These are phyloP conservation scores for Sporothrix brunneoviolacea DNA, from an alignment of 2,329 filamentous ascomycete genomes.

Conservation along the genomic window DNA sequence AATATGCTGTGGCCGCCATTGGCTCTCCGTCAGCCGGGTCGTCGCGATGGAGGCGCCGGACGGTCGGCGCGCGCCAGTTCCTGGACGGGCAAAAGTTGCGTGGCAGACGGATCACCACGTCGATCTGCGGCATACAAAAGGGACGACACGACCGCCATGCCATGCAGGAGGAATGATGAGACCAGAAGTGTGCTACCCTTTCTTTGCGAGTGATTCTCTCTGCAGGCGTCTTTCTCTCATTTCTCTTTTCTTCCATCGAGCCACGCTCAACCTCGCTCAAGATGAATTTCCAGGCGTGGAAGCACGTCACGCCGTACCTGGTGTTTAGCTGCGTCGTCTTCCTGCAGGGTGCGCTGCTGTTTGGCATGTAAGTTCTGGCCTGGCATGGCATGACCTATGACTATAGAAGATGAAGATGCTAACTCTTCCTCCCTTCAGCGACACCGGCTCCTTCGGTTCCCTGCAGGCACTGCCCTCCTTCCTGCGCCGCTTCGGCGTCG, in stretches of 20 bases:
- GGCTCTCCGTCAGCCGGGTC: neutral
- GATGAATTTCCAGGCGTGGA: conserved; percentile 7
- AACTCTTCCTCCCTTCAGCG: conserved; percentile 1
- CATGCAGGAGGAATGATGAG: no score
- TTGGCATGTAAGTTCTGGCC: conserved; percentile 16
- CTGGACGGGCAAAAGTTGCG: neutral
- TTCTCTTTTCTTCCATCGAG: neutral
- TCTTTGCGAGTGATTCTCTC: no score
- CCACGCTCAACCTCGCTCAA: neutral
- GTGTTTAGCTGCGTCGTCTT: conserved; percentile 16
- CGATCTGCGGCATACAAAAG: no score
- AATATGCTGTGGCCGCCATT: neutral
- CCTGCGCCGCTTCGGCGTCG: conserved; percentile 12
- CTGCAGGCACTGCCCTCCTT: conserved; percentile 17
- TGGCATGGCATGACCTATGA: no score
- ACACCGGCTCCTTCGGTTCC: conserved; percentile 17
- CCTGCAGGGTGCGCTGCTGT: conserved; percentile 16
- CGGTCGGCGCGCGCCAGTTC: neutral
- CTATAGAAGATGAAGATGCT: no score
- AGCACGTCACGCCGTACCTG: conserved; percentile 17
- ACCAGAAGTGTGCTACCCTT: no score
- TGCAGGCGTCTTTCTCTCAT: neutral
- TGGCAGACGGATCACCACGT: no score
- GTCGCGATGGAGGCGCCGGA: conserved; percentile 3
- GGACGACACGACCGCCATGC: no score